These are phyloP conservation scores for Wickerhamomyces strasburgensis DNA, from an alignment of 805 yeast genomes.

Conservation along the genomic window DNA sequence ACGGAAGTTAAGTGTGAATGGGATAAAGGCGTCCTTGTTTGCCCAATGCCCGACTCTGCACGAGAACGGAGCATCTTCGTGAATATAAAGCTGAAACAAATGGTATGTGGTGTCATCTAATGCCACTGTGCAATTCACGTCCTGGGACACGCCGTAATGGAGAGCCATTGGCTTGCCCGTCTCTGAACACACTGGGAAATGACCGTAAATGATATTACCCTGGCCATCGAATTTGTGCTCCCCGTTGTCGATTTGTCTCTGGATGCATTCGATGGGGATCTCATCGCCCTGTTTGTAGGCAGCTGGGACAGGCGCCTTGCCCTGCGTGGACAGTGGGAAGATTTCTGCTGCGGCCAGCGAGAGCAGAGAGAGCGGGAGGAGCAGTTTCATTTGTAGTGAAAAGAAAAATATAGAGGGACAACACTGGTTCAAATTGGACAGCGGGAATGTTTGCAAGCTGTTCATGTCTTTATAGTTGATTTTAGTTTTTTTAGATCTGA, in stretches of 20 bases:
- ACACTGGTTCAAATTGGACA: no score
- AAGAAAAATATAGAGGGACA: no score
- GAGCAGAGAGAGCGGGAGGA: neutral
- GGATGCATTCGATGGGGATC: constrained; percentile 53
- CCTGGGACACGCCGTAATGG: constrained; percentile 44
- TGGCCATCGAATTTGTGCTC: constrained; percentile 66
- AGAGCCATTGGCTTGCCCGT: constrained; percentile 56
- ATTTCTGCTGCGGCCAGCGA: constrained; percentile 9
- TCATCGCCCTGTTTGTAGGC: constrained; percentile 35
- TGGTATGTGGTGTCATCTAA: constrained; percentile 66
- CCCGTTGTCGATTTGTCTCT: constrained; percentile 67
- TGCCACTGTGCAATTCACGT: constrained; percentile 53
- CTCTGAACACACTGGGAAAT: constrained; percentile 62
- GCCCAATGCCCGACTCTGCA: constrained; percentile 51
- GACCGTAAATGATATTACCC: constrained; percentile 49
- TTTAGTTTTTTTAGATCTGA: no score
- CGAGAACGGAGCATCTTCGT: constrained; percentile 71
- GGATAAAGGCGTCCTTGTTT: constrained; percentile 39
- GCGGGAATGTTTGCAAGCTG: no score
- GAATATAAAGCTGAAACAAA: constrained; percentile 68
- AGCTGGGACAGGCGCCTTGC: constrained; percentile 13
- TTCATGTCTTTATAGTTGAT: no score
- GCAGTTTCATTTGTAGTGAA: no score
- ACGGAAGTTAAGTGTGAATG: constrained; percentile 57
- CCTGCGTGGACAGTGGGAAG: constrained; percentile 13